Conservation (phyloP, 495 filamentous ascomycete genomes). For the Neurospora cerealis region DNA sequence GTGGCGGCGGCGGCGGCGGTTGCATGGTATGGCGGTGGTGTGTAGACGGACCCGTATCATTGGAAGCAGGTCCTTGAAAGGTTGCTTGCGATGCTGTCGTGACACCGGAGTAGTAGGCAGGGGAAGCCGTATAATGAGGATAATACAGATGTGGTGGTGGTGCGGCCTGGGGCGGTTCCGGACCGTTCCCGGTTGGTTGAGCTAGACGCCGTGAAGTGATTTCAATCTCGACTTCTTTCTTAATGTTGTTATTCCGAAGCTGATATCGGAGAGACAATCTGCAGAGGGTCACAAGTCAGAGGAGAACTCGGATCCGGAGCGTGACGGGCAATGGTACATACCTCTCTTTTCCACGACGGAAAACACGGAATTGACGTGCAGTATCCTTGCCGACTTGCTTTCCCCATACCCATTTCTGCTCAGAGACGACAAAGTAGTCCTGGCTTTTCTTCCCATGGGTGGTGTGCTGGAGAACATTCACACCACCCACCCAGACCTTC, state of each 20-base stretch:
- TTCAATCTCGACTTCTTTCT: background rate
- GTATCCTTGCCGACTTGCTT: background rate
- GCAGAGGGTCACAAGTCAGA: background rate
- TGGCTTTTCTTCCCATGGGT: background rate
- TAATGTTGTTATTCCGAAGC: background rate
- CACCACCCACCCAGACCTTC: background rate
- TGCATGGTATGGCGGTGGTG: background rate
- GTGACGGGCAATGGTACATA: background rate
- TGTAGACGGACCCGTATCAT: background rate
- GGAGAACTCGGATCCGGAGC: background rate
- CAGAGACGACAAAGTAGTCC: background rate
- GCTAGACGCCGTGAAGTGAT: background rate
- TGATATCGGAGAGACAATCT: background rate
- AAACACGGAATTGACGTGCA: background rate
- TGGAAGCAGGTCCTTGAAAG: background rate
- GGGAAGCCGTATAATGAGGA: too few relatives aligned
- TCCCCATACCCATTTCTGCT: background rate
- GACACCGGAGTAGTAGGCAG: too few relatives aligned
- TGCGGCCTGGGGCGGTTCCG: too few relatives aligned
- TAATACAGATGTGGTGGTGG: too few relatives aligned
- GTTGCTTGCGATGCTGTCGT: background rate
- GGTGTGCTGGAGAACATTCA: background rate
- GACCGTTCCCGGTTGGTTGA: too few relatives aligned
- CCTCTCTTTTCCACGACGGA: background rate
- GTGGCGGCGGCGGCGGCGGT: too few relatives aligned